phyloP scores from a whole-genome alignment of 768 basidiomycete genomes.

The Lactarius tabidus region DNA sequence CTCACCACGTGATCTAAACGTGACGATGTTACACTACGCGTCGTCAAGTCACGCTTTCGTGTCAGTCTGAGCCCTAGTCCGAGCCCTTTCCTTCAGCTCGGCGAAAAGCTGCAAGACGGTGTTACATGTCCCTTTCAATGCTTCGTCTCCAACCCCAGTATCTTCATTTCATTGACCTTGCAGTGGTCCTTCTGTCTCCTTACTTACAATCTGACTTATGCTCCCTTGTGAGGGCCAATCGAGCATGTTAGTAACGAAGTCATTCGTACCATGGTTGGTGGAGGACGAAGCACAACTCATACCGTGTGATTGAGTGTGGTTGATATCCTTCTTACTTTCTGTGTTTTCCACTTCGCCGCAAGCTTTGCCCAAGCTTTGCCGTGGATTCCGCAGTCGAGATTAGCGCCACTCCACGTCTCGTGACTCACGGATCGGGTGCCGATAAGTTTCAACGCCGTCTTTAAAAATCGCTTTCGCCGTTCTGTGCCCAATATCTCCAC shows the following conservation, averaged over 20 bases:
- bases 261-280: background rate
- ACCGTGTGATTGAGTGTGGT: background rate
- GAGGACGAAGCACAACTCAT: background rate
- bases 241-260: background rate
- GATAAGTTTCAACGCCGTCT: background rate
- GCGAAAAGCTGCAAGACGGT: background rate
- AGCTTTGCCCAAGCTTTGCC: too few relatives aligned
- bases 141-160: too few relatives aligned
- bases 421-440: background rate
- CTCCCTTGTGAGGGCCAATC: background rate
- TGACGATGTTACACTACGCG: background rate
- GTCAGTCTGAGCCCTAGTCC: too few relatives aligned
- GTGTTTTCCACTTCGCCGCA: background rate
- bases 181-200: background rate
- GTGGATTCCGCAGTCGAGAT: background rate
- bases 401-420: background rate
- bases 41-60: background rate
- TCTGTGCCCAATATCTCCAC: background rate
- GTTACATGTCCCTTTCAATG: too few relatives aligned
- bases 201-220: background rate
- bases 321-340: background rate
- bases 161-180: too few relatives aligned
- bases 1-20: background rate
- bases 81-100: too few relatives aligned
- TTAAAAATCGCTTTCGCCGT: background rate